These are phyloP conservation scores for Tylopilus sp. DNA, from an alignment of 768 basidiomycete genomes.

Conservation along the genomic window DNA sequence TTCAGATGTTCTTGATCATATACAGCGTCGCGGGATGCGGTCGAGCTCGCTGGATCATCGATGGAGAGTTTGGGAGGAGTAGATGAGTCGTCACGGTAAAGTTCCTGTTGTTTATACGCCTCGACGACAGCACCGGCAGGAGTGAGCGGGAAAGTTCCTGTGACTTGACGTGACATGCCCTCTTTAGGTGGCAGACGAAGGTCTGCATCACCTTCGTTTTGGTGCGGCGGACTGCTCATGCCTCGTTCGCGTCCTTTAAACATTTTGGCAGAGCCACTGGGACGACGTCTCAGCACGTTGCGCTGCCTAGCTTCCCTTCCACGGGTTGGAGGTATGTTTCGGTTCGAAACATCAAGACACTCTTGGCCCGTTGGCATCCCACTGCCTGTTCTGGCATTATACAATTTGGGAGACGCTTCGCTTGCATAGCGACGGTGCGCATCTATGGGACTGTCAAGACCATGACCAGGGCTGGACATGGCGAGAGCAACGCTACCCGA, in stretches of 20 bases:
- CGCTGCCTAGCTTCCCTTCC: conserved; percentile 21
- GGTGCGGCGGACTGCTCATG: conserved; percentile 5
- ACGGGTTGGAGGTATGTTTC: conserved; percentile 2
- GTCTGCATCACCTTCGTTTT: neutral
- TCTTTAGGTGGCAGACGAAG: neutral
- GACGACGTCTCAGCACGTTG: conserved; percentile 32
- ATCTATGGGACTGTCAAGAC: conserved; percentile 4
- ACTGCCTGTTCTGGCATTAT: neutral
- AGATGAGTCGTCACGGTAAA: conserved; percentile 11
- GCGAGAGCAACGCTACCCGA: conserved; percentile 6
- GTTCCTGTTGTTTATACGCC: conserved; percentile 46
- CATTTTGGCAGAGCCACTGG: conserved; percentile 26
- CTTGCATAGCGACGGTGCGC: conserved; percentile 21
- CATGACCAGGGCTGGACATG: neutral
- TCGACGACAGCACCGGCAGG: conserved; percentile 45
- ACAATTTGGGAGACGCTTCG: conserved; percentile 10
- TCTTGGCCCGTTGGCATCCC: conserved; percentile 12
- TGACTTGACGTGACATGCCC: neutral
- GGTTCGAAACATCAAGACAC: conserved; percentile 5
- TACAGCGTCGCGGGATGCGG: conserved; percentile 4
- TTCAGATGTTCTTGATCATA: conserved; percentile 14
- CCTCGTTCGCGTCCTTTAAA: conserved; percentile 13
- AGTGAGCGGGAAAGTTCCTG: conserved; percentile 29
- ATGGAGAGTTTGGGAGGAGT: conserved; percentile 21
- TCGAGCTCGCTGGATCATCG: conserved; percentile 23